These are phyloP conservation scores for Populus hybrid DNA, from an alignment of 441 rosid species.

Conservation along the genomic window DNA sequence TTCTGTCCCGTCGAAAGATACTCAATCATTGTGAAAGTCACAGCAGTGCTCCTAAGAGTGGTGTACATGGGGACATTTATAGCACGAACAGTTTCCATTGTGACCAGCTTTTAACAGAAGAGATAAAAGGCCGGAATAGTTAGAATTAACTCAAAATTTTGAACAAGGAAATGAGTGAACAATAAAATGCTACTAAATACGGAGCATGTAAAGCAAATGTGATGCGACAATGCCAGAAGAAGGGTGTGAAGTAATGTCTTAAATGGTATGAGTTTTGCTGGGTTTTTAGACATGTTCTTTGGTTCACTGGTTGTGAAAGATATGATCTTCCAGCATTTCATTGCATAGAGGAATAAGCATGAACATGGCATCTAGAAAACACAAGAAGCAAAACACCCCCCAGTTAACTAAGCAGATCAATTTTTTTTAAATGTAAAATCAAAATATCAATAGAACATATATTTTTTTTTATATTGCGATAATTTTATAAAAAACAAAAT, in stretches of 20 bases:
- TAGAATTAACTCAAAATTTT: background rate
- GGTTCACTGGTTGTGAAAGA: slow-evolving; percentile 7
- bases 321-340: too few species aligned
- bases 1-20: slow-evolving; percentile 70
- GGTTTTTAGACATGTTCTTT: slow-evolving; percentile 5
- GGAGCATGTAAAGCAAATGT: slow-evolving; percentile 88
- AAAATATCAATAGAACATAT: too few species aligned
- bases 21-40: slow-evolving; percentile 88
- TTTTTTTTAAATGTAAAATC: too few species aligned
- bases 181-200: background rate
- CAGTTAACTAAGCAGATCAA: too few species aligned
- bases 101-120: slow-evolving; percentile 52
- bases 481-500: too few species aligned
- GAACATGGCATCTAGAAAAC: too few species aligned
- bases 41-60: slow-evolving; percentile 87
- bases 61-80: slow-evolving; percentile 98
- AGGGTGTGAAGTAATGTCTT: slow-evolving; percentile 62
- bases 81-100: slow-evolving; percentile 90
- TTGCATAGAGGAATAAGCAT: too few species aligned
- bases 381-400: too few species aligned
- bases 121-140: slow-evolving; percentile 1
- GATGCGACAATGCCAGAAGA: slow-evolving; percentile 73
- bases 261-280: slow-evolving; percentile 39
- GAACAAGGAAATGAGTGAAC: background rate
- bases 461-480: too few species aligned